Evolutionary conservation across 1,284 basidiomycete species (phyloP).

Genomic region (Sanghuangporus sanghuang): DNA sequence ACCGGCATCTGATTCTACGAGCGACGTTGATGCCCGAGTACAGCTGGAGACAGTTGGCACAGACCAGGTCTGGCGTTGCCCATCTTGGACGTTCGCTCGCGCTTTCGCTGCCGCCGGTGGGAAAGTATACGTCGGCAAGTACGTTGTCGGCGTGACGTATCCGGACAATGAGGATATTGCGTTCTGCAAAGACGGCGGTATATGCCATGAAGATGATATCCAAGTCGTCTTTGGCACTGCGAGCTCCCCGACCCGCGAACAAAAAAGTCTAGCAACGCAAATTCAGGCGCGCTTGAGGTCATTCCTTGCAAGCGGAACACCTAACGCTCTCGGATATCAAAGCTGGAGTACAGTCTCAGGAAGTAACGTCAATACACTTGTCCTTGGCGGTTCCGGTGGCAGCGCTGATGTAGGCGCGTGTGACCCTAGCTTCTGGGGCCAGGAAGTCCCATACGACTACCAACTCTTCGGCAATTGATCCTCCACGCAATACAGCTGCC

Average conservation of each 20-base stretch:
- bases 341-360: slow-evolving; percentile 49
- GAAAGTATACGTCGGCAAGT: slow-evolving; percentile 67
- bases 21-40: slow-evolving; percentile 45
- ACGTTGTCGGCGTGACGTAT: slow-evolving; percentile 63
- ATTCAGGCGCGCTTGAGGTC: slow-evolving; percentile 63
- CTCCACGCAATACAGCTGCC: not conserved
- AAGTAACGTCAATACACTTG: slow-evolving; percentile 44
- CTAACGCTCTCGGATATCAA: slow-evolving; percentile 21
- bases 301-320: slow-evolving; percentile 58
- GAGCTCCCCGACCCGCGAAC: slow-evolving; percentile 45
- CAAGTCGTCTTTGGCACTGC: slow-evolving; percentile 73
- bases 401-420: slow-evolving; percentile 51
- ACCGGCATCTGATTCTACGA: slow-evolving; percentile 15
- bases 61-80: slow-evolving; percentile 67
- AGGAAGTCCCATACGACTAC: slow-evolving; percentile 62
- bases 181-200: slow-evolving; percentile 50
- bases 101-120: slow-evolving; percentile 62
- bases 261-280: slow-evolving; percentile 51
- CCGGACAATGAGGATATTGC: slow-evolving; percentile 51
- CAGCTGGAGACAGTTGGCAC: slow-evolving; percentile 59
- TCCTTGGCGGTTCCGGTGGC: slow-evolving; percentile 50
- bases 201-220: slow-evolving; percentile 75
- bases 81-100: slow-evolving; percentile 64
- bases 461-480: slow-evolving; percentile 39
- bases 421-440: slow-evolving; percentile 60